Conservation (phyloP, 192 early-diverging fungal genomes). For the Backusella mclennaniae region DNA sequence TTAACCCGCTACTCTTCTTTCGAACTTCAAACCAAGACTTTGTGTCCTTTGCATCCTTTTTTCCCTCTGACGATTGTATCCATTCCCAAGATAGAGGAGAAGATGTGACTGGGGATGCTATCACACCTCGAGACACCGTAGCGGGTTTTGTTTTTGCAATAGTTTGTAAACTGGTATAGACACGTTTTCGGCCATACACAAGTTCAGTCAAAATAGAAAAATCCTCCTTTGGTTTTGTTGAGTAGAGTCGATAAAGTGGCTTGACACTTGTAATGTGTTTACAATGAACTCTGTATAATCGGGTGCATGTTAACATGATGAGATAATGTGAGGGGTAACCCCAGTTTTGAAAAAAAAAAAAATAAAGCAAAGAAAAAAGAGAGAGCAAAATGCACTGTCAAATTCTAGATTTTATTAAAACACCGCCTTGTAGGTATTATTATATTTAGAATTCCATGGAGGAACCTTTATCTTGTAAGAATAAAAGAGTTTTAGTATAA, state of each 20-base stretch:
- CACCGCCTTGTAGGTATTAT: not conserved
- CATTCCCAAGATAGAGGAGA: constrained; percentile 40
- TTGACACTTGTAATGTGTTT: not conserved
- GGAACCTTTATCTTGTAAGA: not conserved
- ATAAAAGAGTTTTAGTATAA: not conserved
- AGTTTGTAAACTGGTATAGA: constrained; percentile 42
- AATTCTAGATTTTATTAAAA: not conserved
- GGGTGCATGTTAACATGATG: not conserved
- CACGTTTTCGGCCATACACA: constrained; percentile 41
- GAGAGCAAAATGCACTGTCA: not conserved
- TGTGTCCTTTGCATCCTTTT: not conserved
- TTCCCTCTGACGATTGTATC: constrained; percentile 21
- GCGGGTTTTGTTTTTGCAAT: constrained; percentile 30
- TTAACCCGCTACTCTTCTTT: not conserved
- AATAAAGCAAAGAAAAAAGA: not conserved
- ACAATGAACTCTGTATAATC: not conserved
- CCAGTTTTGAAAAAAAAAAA: not conserved
- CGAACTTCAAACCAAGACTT: constrained; percentile 9
- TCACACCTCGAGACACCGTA: constrained; percentile 32
- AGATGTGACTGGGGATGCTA: constrained; percentile 33
- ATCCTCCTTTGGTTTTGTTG: not conserved
- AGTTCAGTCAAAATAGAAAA: constrained; percentile 35
- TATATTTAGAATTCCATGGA: not conserved
- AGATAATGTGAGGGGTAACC: not conserved
- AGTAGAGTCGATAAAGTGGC: not conserved